Evolutionary conservation across 1,139 yeast genomes (phyloP), one percentile per base, ranked within the genome.

Genomic region (Pichia sp.): DNA sequence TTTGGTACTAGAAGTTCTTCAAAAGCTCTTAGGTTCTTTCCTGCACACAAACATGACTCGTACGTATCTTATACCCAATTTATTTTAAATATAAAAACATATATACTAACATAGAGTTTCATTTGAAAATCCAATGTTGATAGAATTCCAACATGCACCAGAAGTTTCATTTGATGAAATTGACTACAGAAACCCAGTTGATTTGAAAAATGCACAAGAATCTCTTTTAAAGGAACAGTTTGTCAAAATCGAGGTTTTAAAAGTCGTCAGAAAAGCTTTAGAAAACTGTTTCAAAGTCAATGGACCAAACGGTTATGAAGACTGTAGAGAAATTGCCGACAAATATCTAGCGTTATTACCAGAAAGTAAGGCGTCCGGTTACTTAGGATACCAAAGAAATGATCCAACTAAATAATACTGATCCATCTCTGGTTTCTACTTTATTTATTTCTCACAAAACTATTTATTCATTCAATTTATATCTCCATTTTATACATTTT

Each of bases 161-260:
- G 72, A 78, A 58, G 92, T 84, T 51, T 85, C 95, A 37, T 85
- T 85, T 59, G 95, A 85, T 66, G 87, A 81, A 55, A 83, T 85
- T 52, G 85, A 83, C 67, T 85, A 85, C 65, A 74, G 74, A 56
- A 79, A 85, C 64, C 72, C 75, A 51, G 66, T 70, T 35, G 80
- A 79, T 53, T 76, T 85, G 42, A 77, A 78, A 46, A 71, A 75
- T 43, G 95, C 95, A 32, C 86, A 88, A 69, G 78, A 77, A 53
- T 76, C 92, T 39, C 72, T 84, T 76, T 59, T 84, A 48, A 79
- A 88, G 64, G 95, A 85, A 64, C 94, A 85, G 62, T 84, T 83
- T 77, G 76, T 85, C 55, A 78, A 86, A 60, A 72, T 79, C 50
- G 76, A 78, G 57, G 86, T 82, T 33, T 68, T 85, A 53, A 81